Conservation (phyloP, 345 rosid species). For the Corymbia maculata region DNA sequence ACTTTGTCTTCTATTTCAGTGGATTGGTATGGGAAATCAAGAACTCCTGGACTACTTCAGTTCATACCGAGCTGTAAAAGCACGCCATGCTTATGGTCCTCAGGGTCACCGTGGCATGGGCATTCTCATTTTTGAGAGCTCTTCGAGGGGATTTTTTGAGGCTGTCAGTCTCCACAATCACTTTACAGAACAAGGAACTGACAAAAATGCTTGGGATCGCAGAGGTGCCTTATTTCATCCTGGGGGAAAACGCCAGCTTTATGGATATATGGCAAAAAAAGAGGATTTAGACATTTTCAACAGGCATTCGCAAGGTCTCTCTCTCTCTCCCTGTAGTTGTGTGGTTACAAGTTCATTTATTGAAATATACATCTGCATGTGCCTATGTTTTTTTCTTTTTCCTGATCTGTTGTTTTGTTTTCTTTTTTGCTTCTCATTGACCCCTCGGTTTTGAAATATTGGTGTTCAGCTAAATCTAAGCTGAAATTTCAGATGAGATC, state of each 20-base stretch:
- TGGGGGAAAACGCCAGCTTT: slow-evolving; percentile 82
- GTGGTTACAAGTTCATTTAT: not conserved
- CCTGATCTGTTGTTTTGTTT: not conserved
- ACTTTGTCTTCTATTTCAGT: slow-evolving; percentile 27
- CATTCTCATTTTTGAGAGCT: slow-evolving; percentile 65
- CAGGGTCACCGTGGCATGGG: slow-evolving; percentile 97
- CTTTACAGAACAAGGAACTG: slow-evolving; percentile 61
- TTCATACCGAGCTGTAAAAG: slow-evolving; percentile 54
- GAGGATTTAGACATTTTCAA: slow-evolving; percentile 69
- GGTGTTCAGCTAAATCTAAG: slow-evolving; percentile 43
- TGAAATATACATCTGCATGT: not conserved
- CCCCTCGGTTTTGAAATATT: not conserved
- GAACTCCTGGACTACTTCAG: slow-evolving; percentile 75
- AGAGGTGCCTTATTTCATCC: slow-evolving; percentile 19
- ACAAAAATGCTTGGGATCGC: slow-evolving; percentile 61
- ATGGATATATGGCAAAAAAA: slow-evolving; percentile 66
- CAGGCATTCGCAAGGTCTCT: slow-evolving; percentile 66
- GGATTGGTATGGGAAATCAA: slow-evolving; percentile 94
- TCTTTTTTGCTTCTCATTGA: not conserved
- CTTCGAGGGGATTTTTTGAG: slow-evolving; percentile 65
- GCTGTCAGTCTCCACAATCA: slow-evolving; percentile 77
- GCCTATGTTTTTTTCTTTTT: not conserved
- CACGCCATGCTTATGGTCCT: slow-evolving; percentile 97
- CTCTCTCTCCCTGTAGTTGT: not conserved
- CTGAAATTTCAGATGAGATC: slow-evolving; percentile 69